Evolutionary conservation across 2,329 filamentous ascomycete species (phyloP), one percentile per base, ranked within the genome.

Genomic region (Coleophoma eucalyptorum): DNA sequence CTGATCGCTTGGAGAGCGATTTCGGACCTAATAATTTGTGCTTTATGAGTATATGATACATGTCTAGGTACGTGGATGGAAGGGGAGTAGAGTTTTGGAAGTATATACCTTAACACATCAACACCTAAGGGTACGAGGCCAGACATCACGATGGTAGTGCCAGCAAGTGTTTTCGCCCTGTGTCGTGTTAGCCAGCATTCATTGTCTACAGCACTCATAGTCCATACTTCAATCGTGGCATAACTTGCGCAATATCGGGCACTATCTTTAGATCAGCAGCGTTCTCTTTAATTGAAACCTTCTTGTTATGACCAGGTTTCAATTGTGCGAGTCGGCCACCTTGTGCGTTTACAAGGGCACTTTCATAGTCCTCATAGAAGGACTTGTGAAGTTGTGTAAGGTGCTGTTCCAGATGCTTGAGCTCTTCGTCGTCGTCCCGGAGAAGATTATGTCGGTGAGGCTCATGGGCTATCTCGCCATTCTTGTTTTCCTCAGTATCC

Each of bases 351-450:
- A 66, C 52, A 20, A 76, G 62, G 35, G 69, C 73, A 51, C 66
- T 69, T 56, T 95, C 88, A 66, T 96, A 96, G 58, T 89, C 84
- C 2, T 89, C 80, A 67, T 90, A 99, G 66, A 96, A 99, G 1
- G 80, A 76, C 7, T 75, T 73, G 65, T 99, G 94, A 1, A 99
- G 78, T 40, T 79, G 76, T 6, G 83, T 81, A 12, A 99, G 76
- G 59, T 91, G 88, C 32, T 84, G 76, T 62, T 94, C 86, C 2
- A 99, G 80, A 53, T 86, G 80, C 8, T 79, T 75, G 3, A 99
- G 80, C 67, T 97, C 94, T 37, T 80, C 78, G 62, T 99, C 94
- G 58, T 96, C 87, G 62, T 99, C 90, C 52, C 89, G 86, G 15
- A 99, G 80, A 10, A 97, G 75, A 57, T 90, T 87, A 63, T 96